phyloP scores from a whole-genome alignment of 495 filamentous ascomycete genomes.

The Tuber borchii region DNA sequence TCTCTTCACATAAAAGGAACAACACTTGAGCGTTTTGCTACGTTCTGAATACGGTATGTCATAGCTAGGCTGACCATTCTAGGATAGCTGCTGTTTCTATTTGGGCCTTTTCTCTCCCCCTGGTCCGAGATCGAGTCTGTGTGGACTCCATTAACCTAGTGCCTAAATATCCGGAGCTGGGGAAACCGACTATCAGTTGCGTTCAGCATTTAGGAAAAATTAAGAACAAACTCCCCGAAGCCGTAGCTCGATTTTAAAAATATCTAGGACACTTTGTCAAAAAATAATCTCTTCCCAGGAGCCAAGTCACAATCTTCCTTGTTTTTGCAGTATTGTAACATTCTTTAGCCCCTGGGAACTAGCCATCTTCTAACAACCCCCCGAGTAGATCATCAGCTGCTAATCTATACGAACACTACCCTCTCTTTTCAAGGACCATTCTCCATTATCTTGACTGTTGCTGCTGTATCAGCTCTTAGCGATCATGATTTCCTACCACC shows the following conservation, averaged over 20 bases:
- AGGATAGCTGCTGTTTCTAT: constrained; percentile 35
- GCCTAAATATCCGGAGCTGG: constrained; percentile 16
- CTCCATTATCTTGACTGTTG: neutral
- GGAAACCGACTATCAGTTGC: neutral
- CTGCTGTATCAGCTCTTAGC: neutral
- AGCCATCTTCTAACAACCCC: neutral
- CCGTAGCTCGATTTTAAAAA: neutral
- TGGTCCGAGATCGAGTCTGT: constrained; percentile 32
- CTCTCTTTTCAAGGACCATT: neutral
- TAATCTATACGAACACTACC: neutral
- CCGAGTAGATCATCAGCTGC: neutral
- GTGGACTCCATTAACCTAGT: neutral
- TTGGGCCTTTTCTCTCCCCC: constrained; percentile 25
- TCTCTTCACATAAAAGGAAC: constrained; percentile 27
- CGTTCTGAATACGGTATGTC: constrained; percentile 36
- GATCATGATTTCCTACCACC: neutral
- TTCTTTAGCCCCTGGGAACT: neutral
- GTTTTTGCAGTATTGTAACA: constrained; percentile 27
- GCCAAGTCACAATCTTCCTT: constrained; percentile 10
- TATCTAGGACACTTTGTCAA: neutral
- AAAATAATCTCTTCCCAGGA: constrained; percentile 4
- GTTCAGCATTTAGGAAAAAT: neutral
- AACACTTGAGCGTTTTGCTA: constrained; percentile 18
- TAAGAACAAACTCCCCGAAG: neutral
- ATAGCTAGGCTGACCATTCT: constrained; percentile 22